Base-by-base conservation (phyloP, 805 yeast genomes). In the Diddensiella transvaalensis region DNA sequence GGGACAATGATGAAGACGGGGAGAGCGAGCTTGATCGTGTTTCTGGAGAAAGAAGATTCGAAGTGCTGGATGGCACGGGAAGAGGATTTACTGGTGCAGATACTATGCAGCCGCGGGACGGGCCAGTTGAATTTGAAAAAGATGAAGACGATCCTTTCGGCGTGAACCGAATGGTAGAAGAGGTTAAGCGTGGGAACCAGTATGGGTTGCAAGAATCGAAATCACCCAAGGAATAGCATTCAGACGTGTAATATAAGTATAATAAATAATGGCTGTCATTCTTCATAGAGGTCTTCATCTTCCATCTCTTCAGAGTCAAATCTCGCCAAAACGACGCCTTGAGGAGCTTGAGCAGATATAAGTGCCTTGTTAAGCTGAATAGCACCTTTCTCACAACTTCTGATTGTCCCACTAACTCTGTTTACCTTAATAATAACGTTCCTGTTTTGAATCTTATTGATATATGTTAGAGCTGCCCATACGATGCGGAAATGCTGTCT, bases 371-470 rank as follows among this genome's bases (percentile, higher is more conserved):
- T 45, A 8, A 79, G 71, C 47, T 73, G 64, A 23, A 87, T 79
- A 0, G 89, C 83, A 49, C 73, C 77, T 54, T 80, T 76, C 61
- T 90, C 95, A 54, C 95, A 79, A 60, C 87, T 87, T 61, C 82
- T 83, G 26, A 90, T 89, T 0, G 96, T 88, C 0, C 96, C 98
- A 60, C 95, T 83, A 0, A 87, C 80, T 49, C 83, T 85, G 3
- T 77, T 67, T 23, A 86, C 82, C 47, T 82, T 72, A 13, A 89
- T 64, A 8, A 84, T 74, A 3, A 80, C 76, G 0, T 64, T 65
- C 4, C 60, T 60, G 19, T 75, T 79, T 15, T 74, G 80, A 2
- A 88, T 58, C 23, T 68, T 67, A 35, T 71, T 71, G 3, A 71
- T 56, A 30, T 61, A 57, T 2, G 69, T 64, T 51, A 91, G 63